These are phyloP conservation scores for Epichloe festucae DNA, from an alignment of 2,329 filamentous ascomycete species.

Conservation along the genomic window DNA sequence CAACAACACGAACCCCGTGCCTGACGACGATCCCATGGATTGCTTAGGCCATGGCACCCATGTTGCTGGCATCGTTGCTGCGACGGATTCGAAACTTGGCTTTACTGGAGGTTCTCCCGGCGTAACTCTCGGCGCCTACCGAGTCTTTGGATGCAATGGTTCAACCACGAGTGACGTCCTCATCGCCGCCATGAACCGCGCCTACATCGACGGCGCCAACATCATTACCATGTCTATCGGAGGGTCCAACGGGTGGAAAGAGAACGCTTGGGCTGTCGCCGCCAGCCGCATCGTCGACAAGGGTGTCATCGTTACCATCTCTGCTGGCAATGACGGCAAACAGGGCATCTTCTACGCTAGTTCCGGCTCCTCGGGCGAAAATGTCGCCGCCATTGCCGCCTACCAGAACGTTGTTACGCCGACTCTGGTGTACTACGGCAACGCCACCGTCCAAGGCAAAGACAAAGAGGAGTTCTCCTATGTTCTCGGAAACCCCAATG, in stretches of 20 bases:
- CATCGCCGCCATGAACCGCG: slow-evolving; percentile 39
- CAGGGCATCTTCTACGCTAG: slow-evolving; percentile 6
- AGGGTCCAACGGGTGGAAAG: not conserved
- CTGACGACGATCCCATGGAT: slow-evolving; percentile 11
- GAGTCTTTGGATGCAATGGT: slow-evolving; percentile 3
- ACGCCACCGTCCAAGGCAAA: not conserved
- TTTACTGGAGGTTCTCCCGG: slow-evolving; percentile 4
- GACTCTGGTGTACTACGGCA: not conserved
- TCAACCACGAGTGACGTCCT: slow-evolving; percentile 31
- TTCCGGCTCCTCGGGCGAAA: slow-evolving; percentile 1
- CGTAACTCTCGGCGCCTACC: slow-evolving; percentile 2
- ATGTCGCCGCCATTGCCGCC: slow-evolving; percentile 8
- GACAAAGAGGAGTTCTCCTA: slow-evolving; percentile 21
- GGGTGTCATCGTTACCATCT: not conserved
- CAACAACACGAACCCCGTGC: slow-evolving; percentile 6
- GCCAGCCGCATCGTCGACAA: too few relatives aligned
- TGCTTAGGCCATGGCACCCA: slow-evolving; percentile 13
- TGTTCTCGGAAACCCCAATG: slow-evolving; percentile 23
- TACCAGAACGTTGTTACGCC: slow-evolving; percentile 12
- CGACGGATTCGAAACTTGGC: not conserved
- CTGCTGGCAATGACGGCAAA: slow-evolving; percentile 17
- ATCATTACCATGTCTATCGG: slow-evolving; percentile 16
- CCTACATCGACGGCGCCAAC: slow-evolving; percentile 34
- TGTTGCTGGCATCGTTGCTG: slow-evolving; percentile 15
- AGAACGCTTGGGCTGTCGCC: too few relatives aligned